phyloP scores from a whole-genome alignment of 2,329 filamentous ascomycete species.

The Onygenales sp. region DNA sequence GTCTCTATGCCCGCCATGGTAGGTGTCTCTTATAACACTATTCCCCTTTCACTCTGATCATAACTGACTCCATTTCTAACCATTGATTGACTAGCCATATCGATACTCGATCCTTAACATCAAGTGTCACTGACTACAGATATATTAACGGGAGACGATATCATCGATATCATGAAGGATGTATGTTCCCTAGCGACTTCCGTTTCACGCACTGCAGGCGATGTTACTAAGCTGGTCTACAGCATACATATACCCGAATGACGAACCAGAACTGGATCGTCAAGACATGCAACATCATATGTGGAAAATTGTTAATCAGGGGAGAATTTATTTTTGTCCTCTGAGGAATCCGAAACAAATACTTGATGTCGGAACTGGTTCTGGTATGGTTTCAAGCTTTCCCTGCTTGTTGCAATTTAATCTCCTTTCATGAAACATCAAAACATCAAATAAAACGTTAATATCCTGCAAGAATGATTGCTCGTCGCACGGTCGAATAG shows the following conservation, averaged over 20 bases:
- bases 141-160: constrained; percentile 34
- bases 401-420: not conserved
- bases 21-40: too few species aligned
- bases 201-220: not conserved
- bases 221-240: not conserved
- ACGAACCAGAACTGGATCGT: constrained; percentile 46
- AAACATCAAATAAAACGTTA: not conserved
- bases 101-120: constrained; percentile 34
- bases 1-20: too few species aligned
- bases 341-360: constrained; percentile 38
- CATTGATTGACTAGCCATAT: not conserved
- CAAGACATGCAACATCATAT: constrained; percentile 48
- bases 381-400: constrained; percentile 21
- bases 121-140: constrained; percentile 35
- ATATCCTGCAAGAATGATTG: not conserved
- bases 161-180: constrained; percentile 36
- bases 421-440: not conserved
- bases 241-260: constrained; percentile 42
- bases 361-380: constrained; percentile 52
- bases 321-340: constrained; percentile 38
- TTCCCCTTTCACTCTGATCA: too few species aligned
- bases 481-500: too few species aligned
- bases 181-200: constrained; percentile 16
- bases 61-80: not conserved
- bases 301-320: constrained; percentile 38